phyloP scores from a whole-genome alignment of 2,329 filamentous ascomycete species.

The Penicillium polonicum region DNA sequence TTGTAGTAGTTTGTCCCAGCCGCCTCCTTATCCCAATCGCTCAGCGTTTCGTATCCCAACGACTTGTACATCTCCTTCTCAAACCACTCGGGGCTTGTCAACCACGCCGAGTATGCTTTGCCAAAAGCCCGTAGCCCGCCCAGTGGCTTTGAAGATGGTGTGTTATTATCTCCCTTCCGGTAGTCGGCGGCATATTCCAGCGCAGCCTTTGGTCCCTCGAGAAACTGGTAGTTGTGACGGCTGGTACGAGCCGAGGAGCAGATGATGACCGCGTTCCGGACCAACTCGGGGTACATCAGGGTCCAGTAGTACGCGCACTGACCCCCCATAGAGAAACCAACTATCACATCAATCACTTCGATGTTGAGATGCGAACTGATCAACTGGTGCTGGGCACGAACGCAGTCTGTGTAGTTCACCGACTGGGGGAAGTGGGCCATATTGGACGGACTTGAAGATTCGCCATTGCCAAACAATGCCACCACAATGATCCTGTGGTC shows the following conservation, averaged over 20 bases:
- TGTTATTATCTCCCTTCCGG: constrained; percentile 27
- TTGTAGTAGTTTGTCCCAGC: constrained; percentile 35
- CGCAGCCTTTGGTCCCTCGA: constrained; percentile 47
- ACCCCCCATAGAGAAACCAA: constrained; percentile 54
- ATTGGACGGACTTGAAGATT: constrained; percentile 51
- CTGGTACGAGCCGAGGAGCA: constrained; percentile 50
- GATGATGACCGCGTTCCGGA: constrained; percentile 44
- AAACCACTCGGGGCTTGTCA: constrained; percentile 50
- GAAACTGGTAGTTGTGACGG: constrained; percentile 49
- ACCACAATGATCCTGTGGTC: constrained; percentile 48
- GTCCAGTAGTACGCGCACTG: constrained; percentile 52
- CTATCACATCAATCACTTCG: constrained; percentile 39
- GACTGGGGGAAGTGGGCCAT: constrained; percentile 39
- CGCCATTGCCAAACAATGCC: constrained; percentile 51
- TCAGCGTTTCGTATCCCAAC: constrained; percentile 37
- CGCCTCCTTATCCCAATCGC: constrained; percentile 37
- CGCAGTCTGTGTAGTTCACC: constrained; percentile 46
- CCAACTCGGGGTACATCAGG: constrained; percentile 45
- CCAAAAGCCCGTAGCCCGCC: constrained; percentile 48
- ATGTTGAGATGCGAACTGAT: constrained; percentile 39
- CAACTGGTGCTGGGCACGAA: constrained; percentile 45
- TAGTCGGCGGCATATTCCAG: constrained; percentile 46
- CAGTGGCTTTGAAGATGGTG: neutral
- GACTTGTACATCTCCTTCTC: constrained; percentile 42
- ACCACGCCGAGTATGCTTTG: constrained; percentile 49